phyloP scores from a whole-genome alignment of 331 rosid species.

The Rosa hybrid region DNA sequence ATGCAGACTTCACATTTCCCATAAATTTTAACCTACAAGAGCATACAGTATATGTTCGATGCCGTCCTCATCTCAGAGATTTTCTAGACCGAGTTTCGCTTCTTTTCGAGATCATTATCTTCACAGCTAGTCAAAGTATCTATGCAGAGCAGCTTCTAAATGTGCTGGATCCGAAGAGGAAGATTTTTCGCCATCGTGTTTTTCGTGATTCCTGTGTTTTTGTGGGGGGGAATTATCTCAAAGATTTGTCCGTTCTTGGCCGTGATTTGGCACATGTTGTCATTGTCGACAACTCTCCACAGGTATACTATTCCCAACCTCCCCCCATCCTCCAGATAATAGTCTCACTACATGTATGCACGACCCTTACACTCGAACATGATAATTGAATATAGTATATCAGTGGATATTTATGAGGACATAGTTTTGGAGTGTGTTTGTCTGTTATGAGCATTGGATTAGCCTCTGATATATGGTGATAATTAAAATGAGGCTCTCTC shows the following conservation, averaged over 20 bases:
- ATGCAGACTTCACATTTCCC: constrained; percentile 88
- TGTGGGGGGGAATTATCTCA: constrained; percentile 95
- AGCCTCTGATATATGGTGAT: constrained; percentile 9
- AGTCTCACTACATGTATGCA: background rate
- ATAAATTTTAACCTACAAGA: constrained; percentile 86
- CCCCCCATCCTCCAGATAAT: background rate
- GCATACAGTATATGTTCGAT: constrained; percentile 90
- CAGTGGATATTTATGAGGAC: background rate
- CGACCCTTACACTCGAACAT: background rate
- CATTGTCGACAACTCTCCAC: constrained; percentile 94
- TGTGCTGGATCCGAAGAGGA: constrained; percentile 94
- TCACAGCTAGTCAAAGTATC: constrained; percentile 98
- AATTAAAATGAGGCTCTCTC: background rate
- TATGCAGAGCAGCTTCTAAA: constrained; percentile 98
- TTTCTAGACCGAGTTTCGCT: constrained; percentile 69
- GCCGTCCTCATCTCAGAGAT: constrained; percentile 94
- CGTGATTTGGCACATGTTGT: constrained; percentile 88
- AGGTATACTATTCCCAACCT: constrained; percentile 47
- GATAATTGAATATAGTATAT: background rate
- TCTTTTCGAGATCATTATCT: constrained; percentile 85
- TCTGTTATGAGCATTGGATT: constrained; percentile 3
- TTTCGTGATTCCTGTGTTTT: constrained; percentile 94
- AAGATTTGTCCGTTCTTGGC: constrained; percentile 92
- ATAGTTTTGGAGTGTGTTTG: background rate
- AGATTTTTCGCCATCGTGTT: constrained; percentile 95